A percentile compares a stretch with the other conserved stretches of the same genome.
phyloP scores from a whole-genome alignment of 495 filamentous ascomycete species.

The Recurvomyces mirabilis region DNA sequence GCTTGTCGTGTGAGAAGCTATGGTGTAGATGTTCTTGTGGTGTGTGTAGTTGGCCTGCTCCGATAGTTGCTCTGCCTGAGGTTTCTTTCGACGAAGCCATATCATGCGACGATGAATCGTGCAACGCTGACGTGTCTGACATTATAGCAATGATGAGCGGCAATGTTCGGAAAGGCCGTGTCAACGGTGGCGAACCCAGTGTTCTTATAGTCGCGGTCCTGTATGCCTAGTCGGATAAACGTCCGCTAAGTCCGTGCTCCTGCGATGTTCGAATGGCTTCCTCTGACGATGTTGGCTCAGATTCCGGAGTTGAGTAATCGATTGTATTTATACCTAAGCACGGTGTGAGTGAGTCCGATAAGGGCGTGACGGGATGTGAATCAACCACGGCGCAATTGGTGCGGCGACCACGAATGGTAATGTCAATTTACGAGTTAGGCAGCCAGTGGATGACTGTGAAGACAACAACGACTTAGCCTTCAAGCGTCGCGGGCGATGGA shows the following conservation, averaged over 20 bases:
- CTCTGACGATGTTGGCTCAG: no score
- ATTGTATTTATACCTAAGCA: no score
- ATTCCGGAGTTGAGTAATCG: no score
- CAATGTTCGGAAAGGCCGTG: neutral
- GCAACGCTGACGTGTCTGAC: neutral
- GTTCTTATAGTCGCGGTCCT: neutral
- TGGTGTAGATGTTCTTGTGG: conserved; percentile 10
- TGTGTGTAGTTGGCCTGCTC: conserved; percentile 11
- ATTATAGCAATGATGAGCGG: neutral
- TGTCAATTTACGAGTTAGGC: neutral
- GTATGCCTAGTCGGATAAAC: neutral
- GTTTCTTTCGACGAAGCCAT: conserved; percentile 1
- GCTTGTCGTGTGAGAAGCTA: conserved; percentile 8
- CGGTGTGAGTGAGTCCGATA: neutral
- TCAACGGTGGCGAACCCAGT: neutral
- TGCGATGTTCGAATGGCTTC: no score
- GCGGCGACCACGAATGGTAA: neutral
- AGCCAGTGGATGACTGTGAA: neutral
- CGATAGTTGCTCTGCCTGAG: conserved; percentile 1
- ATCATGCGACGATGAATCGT: neutral
- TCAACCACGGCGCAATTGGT: no score
- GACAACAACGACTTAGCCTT: conserved; percentile 2
- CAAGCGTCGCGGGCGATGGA: conserved; percentile 3
- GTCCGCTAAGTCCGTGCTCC: neutral
- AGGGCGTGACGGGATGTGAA: conserved; percentile 1